phyloP scores from a whole-genome alignment of 371 early-diverging fungal genomes.

The Batrachochytrium dendrobatidis region DNA sequence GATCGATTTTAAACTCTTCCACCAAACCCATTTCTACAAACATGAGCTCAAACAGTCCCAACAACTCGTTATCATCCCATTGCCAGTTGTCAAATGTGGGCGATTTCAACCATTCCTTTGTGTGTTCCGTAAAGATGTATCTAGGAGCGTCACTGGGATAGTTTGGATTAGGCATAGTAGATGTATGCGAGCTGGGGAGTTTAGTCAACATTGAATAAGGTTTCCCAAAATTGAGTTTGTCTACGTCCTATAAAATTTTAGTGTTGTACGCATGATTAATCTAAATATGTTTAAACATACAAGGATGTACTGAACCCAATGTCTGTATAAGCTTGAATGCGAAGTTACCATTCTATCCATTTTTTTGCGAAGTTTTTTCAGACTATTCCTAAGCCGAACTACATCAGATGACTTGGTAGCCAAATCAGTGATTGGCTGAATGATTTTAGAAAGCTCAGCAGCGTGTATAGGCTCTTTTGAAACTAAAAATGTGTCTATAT shows the following conservation, averaged over 20 bases:
- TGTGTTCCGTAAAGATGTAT: constrained; percentile 26
- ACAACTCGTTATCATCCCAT: constrained; percentile 38
- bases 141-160: not conserved
- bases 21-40: constrained; percentile 38
- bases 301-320: too few species aligned
- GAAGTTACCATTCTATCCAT: constrained; percentile 10
- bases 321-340: too few species aligned
- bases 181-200: constrained; percentile 9
- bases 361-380: not conserved
- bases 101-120: constrained; percentile 26
- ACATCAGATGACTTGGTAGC: not conserved
- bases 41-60: constrained; percentile 38
- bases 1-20: constrained; percentile 34
- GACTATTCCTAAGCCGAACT: not conserved
- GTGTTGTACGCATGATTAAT: too few species aligned
- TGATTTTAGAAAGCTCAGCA: not conserved
- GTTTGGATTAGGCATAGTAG: not conserved
- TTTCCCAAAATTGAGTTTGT: constrained; percentile 6
- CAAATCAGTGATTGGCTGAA: not conserved
- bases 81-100: constrained; percentile 45
- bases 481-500: too few species aligned
- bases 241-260: constrained; percentile 3
- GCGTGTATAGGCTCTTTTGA: too few species aligned
- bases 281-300: too few species aligned
- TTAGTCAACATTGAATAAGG: constrained; percentile 4